Conservation (phyloP, 306 rosid genomes). For the Citrullus colocynthis region DNA sequence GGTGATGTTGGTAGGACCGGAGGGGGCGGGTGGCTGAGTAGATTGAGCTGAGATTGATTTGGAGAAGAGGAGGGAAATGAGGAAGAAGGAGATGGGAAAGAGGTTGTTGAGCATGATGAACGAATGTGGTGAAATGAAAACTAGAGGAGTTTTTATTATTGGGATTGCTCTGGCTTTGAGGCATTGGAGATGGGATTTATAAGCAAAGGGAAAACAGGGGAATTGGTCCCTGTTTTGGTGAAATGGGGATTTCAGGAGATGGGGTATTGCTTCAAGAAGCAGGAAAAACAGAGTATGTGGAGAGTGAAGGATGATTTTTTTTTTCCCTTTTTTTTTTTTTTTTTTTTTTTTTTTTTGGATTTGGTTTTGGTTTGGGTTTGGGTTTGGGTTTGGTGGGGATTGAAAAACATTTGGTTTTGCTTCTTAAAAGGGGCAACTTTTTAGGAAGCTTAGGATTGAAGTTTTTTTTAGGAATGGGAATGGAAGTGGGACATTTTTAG, state of each 20-base stretch:
- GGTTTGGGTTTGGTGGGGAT: background rate
- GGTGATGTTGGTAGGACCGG: constrained; percentile 62
- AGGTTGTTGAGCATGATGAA: background rate
- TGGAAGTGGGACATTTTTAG: background rate
- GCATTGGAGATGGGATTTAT: background rate
- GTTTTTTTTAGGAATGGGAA: background rate
- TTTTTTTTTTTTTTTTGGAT: too few species aligned
- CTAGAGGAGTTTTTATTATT: background rate
- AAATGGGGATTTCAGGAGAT: constrained; percentile 1
- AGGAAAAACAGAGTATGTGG: constrained; percentile 6
- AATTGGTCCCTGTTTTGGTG: constrained; percentile 11
- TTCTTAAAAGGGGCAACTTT: constrained; percentile 3
- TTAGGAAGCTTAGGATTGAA: background rate
- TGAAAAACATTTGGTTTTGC: background rate
- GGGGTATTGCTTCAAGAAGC: constrained; percentile 11
- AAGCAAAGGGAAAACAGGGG: background rate
- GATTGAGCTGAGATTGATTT: background rate
- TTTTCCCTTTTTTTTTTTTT: too few species aligned
- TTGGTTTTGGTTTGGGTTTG: background rate
- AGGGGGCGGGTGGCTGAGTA: constrained; percentile 27
- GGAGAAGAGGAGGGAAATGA: background rate
- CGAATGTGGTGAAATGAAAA: background rate
- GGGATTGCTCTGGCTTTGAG: background rate
- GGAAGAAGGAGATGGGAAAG: background rate
- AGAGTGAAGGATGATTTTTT: background rate